These are phyloP conservation scores for Starmerella apicola DNA, from an alignment of 805 yeast species.

Conservation along the genomic window DNA sequence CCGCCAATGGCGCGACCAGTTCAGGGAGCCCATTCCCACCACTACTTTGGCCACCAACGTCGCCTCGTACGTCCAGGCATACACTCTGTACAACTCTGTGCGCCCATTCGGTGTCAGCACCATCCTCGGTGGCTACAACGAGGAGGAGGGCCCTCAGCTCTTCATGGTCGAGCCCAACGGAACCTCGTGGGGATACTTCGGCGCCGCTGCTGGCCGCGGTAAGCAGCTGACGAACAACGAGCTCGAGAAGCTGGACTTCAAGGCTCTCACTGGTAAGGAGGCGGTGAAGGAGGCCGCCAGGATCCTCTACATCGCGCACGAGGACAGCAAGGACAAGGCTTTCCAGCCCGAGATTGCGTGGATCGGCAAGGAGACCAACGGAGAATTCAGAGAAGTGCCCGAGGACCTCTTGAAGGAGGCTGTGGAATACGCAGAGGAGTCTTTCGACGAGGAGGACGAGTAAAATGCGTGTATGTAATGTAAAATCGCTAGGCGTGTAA, in stretches of 20 bases:
- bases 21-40: slow-evolving; percentile 64
- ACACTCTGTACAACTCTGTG: slow-evolving; percentile 90
- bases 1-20: slow-evolving; percentile 58
- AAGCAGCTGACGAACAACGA: slow-evolving; percentile 97
- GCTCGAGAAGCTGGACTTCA: slow-evolving; percentile 74
- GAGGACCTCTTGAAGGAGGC: slow-evolving; percentile 73
- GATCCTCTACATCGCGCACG: slow-evolving; percentile 87
- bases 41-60: slow-evolving; percentile 75
- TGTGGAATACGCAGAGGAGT: slow-evolving; percentile 67
- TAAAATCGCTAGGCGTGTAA: too few relatives aligned
- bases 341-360: slow-evolving; percentile 91
- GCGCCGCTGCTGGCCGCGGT: slow-evolving; percentile 97
- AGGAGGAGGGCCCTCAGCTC: slow-evolving; percentile 68
- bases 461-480: too few relatives aligned
- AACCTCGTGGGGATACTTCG: slow-evolving; percentile 90
- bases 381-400: slow-evolving; percentile 70
- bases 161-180: slow-evolving; percentile 98
- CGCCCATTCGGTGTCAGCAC: slow-evolving; percentile 95
- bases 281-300: slow-evolving; percentile 91
- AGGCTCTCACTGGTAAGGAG: slow-evolving; percentile 55
- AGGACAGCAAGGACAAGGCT: slow-evolving; percentile 94
- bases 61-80: slow-evolving; percentile 87
- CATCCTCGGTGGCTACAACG: slow-evolving; percentile 87
- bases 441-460: slow-evolving; percentile 39
- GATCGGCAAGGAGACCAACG: slow-evolving; percentile 65